Evolutionary conservation across 1,139 yeast species (phyloP).

Genomic region (Hyphopichia burtonii): DNA sequence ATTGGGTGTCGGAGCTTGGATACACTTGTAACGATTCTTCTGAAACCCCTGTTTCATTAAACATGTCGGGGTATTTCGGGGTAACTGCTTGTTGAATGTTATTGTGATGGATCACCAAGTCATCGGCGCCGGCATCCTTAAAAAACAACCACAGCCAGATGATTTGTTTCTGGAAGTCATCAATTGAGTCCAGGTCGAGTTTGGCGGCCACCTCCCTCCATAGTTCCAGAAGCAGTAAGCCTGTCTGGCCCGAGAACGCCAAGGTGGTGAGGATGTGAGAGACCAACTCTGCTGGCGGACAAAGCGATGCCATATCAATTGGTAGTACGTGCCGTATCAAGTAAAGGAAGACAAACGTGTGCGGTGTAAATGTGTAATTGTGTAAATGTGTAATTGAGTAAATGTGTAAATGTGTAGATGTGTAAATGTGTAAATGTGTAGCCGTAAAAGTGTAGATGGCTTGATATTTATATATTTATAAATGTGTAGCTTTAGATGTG

Average conservation of each 20-base stretch:
- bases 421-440: too few species aligned
- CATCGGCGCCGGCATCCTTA: conserved; percentile 3
- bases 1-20: conserved; percentile 42
- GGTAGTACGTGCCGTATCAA: too few species aligned
- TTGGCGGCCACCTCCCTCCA: conserved; percentile 27
- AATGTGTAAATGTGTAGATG: too few species aligned
- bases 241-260: conserved; percentile 38
- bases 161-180: conserved; percentile 34
- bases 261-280: conserved; percentile 26
- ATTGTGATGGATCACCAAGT: conserved; percentile 13
- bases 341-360: too few species aligned
- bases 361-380: too few species aligned
- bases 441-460: too few species aligned
- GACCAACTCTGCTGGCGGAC: conserved; percentile 31
- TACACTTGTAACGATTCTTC: conserved; percentile 20
- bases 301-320: conserved; percentile 10
- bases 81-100: conserved; percentile 14
- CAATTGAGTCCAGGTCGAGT: conserved; percentile 20
- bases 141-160: conserved; percentile 44
- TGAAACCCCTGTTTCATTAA: background rate
- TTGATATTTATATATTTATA: too few species aligned
- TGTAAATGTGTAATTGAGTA: too few species aligned
- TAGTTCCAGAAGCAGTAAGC: conserved; percentile 27
- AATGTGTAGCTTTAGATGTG: too few species aligned
- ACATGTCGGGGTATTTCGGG: conserved; percentile 15